Evolutionary conservation across 176 grass and related monocot species (phyloP), one percentile per base, ranked within the genome.

Genomic region (Guadua angustifolia): DNA sequence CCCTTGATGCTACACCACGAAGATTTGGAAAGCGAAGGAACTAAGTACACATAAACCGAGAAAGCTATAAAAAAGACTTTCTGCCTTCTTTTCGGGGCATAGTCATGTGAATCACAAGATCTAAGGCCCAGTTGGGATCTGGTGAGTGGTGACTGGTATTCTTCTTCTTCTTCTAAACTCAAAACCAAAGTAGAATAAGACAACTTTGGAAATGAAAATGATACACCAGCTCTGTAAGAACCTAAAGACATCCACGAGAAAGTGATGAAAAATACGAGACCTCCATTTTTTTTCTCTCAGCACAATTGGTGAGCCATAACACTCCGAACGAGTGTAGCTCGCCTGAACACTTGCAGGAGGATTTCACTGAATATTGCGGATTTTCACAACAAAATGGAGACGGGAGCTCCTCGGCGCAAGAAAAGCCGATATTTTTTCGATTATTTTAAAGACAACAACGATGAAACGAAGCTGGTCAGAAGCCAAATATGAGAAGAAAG

Each of bases 1-100:
- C 11, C 46, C 46, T 79, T 44, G 38, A 65, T 59, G 55, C 6
- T 63, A 55, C 69, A 70, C 36, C 33, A 13, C 9, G 51, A 52
- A 89, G 83, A 77, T 69, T 86, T 71, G 47, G 83, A 86, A 59
- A 90, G 88, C 62, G 39, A 87, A 82, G 62, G 40, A 60, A 42
- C 25, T 15, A 82, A 76, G 71, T 59, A 69, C 59, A 46, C 78
- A 82, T 76, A 26, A 85, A 35, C 11, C 16, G 40, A 82, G 15
- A 60, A 51, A 76, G 66, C 6, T 13, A 69, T 29, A 11, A 13
- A 76, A 86, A 87, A 9, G 42, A 53, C 57, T 77, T 6, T 86
- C 29, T 85, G 72, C 72, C 61, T 69, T 32, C 42, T 90, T 90
- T 86, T 65, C 38, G 47, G 7, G 88, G 17, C 11, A 3, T 17